phyloP scores from a whole-genome alignment of 208 protist species.

The Crithidia bombi region DNA sequence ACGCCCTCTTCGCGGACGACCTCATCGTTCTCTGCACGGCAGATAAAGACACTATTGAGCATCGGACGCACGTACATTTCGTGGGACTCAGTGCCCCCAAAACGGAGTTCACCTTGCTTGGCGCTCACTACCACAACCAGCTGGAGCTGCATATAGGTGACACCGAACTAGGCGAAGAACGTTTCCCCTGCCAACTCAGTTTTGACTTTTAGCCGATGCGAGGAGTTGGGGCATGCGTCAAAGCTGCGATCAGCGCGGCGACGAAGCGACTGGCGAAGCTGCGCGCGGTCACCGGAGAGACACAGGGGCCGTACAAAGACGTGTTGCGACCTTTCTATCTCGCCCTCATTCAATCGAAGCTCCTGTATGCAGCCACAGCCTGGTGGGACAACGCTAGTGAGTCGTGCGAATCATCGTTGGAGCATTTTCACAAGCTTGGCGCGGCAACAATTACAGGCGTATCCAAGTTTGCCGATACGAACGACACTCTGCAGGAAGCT shows the following conservation, averaged over 20 bases:
- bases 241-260: background rate
- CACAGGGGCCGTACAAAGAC: background rate
- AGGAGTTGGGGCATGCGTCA: background rate
- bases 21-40: background rate
- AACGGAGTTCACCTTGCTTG: background rate
- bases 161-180: background rate
- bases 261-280: background rate
- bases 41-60: background rate
- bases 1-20: background rate
- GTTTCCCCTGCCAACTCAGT: background rate
- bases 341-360: background rate
- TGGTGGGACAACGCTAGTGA: background rate
- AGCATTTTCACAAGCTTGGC: background rate
- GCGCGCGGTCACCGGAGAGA: background rate
- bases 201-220: background rate
- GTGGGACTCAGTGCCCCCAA: slow-evolving; percentile 1
- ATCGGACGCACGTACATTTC: background rate
- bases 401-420: background rate
- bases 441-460: background rate
- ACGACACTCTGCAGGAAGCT: background rate
- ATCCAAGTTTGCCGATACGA: background rate
- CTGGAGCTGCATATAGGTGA: background rate
- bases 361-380: background rate
- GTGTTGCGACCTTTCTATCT: background rate
- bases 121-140: background rate